phyloP scores from a whole-genome alignment of 441 rosid species.

The Adansonia gregorii region DNA sequence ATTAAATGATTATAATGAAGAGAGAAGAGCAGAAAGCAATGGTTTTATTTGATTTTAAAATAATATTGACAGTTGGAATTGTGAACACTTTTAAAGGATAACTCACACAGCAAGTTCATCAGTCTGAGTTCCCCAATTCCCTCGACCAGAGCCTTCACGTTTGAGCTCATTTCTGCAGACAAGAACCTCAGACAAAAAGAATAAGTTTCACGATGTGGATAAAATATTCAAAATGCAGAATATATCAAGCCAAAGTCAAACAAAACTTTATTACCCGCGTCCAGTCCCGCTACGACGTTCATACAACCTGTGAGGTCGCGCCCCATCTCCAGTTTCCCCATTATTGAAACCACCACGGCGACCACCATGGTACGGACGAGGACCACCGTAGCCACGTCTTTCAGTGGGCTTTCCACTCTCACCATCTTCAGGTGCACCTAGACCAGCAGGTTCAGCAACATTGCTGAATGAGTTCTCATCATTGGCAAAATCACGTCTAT shows the following conservation, averaged over 20 bases:
- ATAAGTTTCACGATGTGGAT: background rate
- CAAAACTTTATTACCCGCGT: slow-evolving; percentile 55
- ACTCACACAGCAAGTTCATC: slow-evolving; percentile 72
- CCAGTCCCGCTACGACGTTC: slow-evolving; percentile 82
- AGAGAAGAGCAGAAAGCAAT: background rate
- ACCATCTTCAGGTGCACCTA: slow-evolving; percentile 35
- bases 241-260: background rate
- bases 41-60: background rate
- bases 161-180: slow-evolving; percentile 53
- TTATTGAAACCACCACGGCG: slow-evolving; percentile 57
- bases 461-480: slow-evolving; percentile 31
- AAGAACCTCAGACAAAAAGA: background rate
- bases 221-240: background rate
- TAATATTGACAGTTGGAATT: background rate
- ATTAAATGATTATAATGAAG: background rate
- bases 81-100: background rate
- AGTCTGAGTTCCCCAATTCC: slow-evolving; percentile 69
- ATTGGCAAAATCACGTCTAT: slow-evolving; percentile 31
- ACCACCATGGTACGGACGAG: slow-evolving; percentile 47
- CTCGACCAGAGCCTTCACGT: slow-evolving; percentile 72
- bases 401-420: slow-evolving; percentile 32
- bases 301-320: slow-evolving; percentile 50
- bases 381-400: slow-evolving; percentile 33
- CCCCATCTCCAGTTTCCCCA: slow-evolving; percentile 58
- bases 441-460: slow-evolving; percentile 24